These are phyloP conservation scores for Jackrogersella multiformis DNA, from an alignment of 495 filamentous ascomycete species.

Conservation along the genomic window DNA sequence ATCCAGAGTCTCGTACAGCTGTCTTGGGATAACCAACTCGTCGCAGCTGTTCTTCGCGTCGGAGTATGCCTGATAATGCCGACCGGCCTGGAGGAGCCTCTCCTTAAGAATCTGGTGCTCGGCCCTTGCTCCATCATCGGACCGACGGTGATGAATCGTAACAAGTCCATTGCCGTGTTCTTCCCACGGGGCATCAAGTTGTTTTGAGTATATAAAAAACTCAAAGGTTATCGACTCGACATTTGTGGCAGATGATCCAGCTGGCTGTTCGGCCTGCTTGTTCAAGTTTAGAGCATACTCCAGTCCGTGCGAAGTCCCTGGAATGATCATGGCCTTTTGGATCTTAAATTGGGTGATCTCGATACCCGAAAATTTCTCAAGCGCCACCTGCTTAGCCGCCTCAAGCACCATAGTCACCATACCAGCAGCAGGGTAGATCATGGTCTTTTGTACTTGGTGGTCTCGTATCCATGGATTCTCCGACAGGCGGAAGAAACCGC, in stretches of 20 bases:
- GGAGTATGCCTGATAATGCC: constrained; percentile 3
- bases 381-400: constrained; percentile 54
- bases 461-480: constrained; percentile 60
- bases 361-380: constrained; percentile 22
- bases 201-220: constrained; percentile 47
- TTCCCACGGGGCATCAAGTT: constrained; percentile 36
- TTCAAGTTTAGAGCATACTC: constrained; percentile 41
- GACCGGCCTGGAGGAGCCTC: not conserved
- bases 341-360: constrained; percentile 42
- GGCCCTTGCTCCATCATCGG: not conserved
- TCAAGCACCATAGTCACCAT: constrained; percentile 62
- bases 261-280: not conserved
- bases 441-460: constrained; percentile 50
- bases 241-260: not conserved
- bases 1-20: constrained; percentile 47
- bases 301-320: constrained; percentile 22
- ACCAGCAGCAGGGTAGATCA: constrained; percentile 60
- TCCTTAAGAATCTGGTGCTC: not conserved
- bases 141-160: constrained; percentile 31
- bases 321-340: constrained; percentile 51
- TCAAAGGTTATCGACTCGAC: not conserved
- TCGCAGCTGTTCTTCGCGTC: constrained; percentile 27
- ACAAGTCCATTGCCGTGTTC: constrained; percentile 42
- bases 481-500: constrained; percentile 46
- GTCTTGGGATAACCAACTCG: constrained; percentile 28